Evolutionary conservation across 2,329 filamentous ascomycete species (phyloP).

Genomic region (Metarhizium brunneum): DNA sequence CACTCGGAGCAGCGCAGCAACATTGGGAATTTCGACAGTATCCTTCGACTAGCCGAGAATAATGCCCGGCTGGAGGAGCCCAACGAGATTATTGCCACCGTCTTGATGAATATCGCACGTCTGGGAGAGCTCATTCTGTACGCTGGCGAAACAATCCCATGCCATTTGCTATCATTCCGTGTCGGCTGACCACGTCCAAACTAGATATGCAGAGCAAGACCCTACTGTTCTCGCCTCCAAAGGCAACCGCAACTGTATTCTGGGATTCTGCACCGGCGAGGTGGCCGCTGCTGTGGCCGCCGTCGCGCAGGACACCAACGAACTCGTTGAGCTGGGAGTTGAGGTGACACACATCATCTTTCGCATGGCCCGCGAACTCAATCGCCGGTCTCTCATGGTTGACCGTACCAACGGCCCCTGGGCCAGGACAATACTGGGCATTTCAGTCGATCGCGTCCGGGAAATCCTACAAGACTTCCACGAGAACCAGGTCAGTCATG

Average conservation of each 20-base stretch:
- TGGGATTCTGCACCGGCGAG: background rate
- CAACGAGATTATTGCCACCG: background rate
- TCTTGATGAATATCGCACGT: background rate
- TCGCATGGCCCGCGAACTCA: background rate
- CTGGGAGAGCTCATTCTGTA: background rate
- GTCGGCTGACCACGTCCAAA: background rate
- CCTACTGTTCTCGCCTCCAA: background rate
- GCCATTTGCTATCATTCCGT: background rate
- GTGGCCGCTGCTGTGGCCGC: background rate
- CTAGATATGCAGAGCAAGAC: background rate
- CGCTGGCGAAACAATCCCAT: background rate
- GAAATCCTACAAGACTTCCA: background rate
- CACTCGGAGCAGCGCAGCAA: background rate
- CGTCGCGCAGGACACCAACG: background rate
- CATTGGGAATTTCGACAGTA: background rate
- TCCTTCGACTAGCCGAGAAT: background rate
- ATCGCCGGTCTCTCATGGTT: background rate
- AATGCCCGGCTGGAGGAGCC: background rate
- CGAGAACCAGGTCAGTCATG: background rate
- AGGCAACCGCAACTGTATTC: background rate
- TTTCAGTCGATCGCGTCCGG: background rate
- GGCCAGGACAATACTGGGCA: background rate
- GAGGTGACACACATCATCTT: background rate
- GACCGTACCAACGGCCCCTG: background rate
- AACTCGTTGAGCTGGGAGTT: background rate